Percentiles rank a stretch among this genome's conserved stretches.
phyloP scores from a whole-genome alignment of 2,329 filamentous ascomycete species.

The Mollisia scopiformis region DNA sequence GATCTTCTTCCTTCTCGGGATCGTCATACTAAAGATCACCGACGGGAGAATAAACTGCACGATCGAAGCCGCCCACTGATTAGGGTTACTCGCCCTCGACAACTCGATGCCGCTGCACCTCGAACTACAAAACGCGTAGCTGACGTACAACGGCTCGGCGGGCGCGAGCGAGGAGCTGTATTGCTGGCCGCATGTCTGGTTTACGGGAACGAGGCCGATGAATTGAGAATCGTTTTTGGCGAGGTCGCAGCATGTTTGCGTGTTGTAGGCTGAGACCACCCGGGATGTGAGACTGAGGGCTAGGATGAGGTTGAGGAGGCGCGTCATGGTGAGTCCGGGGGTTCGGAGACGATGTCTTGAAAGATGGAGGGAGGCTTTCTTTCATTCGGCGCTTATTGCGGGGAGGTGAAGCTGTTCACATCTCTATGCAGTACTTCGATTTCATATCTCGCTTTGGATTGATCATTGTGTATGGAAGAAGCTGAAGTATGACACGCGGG shows the following conservation, averaged over 20 bases:
- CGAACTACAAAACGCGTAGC: constrained; percentile 36
- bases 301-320: not conserved
- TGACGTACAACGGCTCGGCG: constrained; percentile 9
- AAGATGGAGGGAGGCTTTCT: too few species aligned
- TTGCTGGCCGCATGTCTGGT: constrained; percentile 15
- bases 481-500: not conserved
- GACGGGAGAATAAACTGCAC: constrained; percentile 41
- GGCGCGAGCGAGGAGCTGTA: not conserved
- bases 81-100: constrained; percentile 31
- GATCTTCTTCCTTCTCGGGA: constrained; percentile 38
- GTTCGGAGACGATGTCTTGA: too few species aligned
- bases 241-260: constrained; percentile 10
- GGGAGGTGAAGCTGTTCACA: not conserved
- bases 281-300: not conserved
- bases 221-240: constrained; percentile 4
- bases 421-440: not conserved
- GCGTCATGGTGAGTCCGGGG: too few species aligned
- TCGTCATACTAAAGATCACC: constrained; percentile 41
- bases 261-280: not conserved
- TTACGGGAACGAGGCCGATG: constrained; percentile 2
- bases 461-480: too few species aligned
- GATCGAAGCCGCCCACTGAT: constrained; percentile 39
- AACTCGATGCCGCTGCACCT: constrained; percentile 38
- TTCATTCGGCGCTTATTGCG: too few species aligned
- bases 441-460: not conserved